Conservation (phyloP, 192 early-diverging fungal species). For the Backusella macrospora region DNA sequence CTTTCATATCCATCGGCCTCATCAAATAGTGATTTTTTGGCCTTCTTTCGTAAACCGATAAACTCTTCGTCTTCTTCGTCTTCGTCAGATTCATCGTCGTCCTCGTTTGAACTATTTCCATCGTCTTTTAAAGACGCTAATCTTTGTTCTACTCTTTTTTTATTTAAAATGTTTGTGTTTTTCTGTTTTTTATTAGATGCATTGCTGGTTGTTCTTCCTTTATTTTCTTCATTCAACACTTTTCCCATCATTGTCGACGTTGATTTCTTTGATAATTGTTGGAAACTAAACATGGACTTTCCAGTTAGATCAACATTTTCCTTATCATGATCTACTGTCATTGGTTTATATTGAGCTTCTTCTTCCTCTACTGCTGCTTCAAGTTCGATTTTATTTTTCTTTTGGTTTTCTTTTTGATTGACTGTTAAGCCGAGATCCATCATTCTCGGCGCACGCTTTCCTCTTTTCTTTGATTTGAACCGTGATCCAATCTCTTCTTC, state of each 20-base stretch:
- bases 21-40: conserved; percentile 25
- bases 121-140: conserved; percentile 34
- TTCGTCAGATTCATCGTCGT: conserved; percentile 38
- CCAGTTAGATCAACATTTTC: conserved; percentile 25
- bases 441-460: background rate
- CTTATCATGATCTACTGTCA: conserved; percentile 10
- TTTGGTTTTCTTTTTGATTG: background rate
- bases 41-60: conserved; percentile 21
- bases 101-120: conserved; percentile 37
- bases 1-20: conserved; percentile 60
- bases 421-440: conserved; percentile 22
- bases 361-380: background rate
- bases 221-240: conserved; percentile 5
- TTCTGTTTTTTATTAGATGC: background rate
- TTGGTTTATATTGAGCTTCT: background rate
- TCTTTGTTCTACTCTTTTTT: background rate
- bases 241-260: conserved; percentile 27
- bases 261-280: conserved; percentile 1
- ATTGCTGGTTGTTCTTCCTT: background rate
- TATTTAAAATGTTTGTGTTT: background rate
- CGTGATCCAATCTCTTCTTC: conserved; percentile 41
- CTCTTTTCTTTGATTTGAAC: background rate
- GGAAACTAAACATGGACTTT: conserved; percentile 19
- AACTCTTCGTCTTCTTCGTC: conserved; percentile 36
- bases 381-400: background rate